Conservation (phyloP, 2,329 filamentous ascomycete genomes). For the Myriosclerotinia scirpicola region DNA sequence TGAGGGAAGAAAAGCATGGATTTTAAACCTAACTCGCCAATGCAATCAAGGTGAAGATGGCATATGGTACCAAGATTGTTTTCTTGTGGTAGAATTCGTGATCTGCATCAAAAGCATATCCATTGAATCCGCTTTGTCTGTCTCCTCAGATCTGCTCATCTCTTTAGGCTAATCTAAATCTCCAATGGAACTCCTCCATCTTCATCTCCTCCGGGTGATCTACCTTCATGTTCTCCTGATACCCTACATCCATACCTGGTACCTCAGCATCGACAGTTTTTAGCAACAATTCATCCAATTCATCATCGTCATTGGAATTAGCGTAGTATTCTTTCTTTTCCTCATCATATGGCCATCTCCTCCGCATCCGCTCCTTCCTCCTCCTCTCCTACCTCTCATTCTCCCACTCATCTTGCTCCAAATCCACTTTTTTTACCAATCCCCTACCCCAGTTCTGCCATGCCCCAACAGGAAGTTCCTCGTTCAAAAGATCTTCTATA, state of each 20-base stretch:
- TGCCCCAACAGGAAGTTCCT: not conserved
- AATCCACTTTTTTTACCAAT: not conserved
- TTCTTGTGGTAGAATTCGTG: no score
- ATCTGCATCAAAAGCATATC: no score
- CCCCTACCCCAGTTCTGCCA: not conserved
- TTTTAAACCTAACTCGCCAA: no score
- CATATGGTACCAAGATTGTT: no score
- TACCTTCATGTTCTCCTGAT: not conserved
- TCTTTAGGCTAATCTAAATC: no score
- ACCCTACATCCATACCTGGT: not conserved
- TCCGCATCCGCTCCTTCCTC: not conserved
- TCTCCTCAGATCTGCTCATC: no score
- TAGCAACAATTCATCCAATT: not conserved
- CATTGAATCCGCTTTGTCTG: no score
- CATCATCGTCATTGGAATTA: not conserved
- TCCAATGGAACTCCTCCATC: not conserved
- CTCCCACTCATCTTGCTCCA: not conserved
- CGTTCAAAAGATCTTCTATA: not conserved
- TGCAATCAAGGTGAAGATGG: no score
- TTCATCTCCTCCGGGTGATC: not conserved
- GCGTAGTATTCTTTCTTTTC: constrained; percentile 12
- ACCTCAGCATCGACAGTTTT: not conserved
- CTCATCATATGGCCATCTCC: not conserved
- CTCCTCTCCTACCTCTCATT: not conserved
- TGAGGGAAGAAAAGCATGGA: no score